Base-by-base conservation (phyloP, 768 basidiomycete genomes). In the Tylopilus plumbeoviolaceoides region DNA sequence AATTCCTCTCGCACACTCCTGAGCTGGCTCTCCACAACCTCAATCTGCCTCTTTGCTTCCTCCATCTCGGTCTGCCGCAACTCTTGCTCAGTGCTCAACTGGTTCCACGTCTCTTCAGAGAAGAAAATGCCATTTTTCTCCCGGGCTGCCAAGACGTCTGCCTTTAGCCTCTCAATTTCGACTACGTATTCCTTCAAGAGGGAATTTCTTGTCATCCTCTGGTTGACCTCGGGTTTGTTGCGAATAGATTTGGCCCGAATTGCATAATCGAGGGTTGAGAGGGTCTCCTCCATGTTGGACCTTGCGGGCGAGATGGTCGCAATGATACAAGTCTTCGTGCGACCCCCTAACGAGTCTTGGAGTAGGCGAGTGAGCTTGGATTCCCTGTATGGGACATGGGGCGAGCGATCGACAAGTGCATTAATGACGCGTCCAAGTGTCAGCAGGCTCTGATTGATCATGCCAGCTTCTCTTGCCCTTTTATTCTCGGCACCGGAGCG, bases 391-490 rank as follows among this genome's bases (percentile, higher is more conserved):
- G 97, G 97, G 42, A 98, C 87, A 66, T 98, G 97, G 28, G 84
- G 78, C 0, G 90, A 85, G 59, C 83, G 87, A 61, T 98, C 95
- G 48, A 98, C 97, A 41, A 99, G 79, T 10, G 91, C 91, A 57
- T 95, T 97, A 61, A 99, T 98, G 35, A 98, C 97, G 30, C 97
- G 77, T 0, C 97, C 97, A 14, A 99, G 83, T n/a, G 97, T 98
- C 2, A 99, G 76, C 45, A 99, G 75, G 63, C 91, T 95, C 71
- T 97, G 92, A 63, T 98, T 99, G 69, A 99, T 98, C 89, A 95
- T 97, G 11, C 97, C 97, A 2, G 97, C 97, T 66, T 99, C 97
- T 58, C 92, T 79, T 12, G 97, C 97, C 52, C 95, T 76, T 67
- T 91, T 93, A 63, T 97, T 91, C 67, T 94, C 92, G 3, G 97